A percentile compares a stretch with the other conserved stretches of the same genome.
These are phyloP conservation scores for Verticillium dahliae DNA, from an alignment of 2,329 filamentous ascomycete species.

Conservation along the genomic window DNA sequence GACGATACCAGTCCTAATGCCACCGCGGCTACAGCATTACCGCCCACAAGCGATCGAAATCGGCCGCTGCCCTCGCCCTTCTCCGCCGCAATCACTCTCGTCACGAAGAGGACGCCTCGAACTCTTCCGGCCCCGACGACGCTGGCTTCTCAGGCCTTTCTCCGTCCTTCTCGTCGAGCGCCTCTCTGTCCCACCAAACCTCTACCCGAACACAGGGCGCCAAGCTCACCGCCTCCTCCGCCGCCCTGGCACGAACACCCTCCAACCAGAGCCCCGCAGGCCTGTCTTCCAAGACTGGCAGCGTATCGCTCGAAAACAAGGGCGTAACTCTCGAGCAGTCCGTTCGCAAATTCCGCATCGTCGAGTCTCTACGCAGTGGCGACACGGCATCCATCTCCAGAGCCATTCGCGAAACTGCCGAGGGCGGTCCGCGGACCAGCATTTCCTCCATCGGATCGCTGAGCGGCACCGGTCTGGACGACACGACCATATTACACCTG, in stretches of 20 bases:
- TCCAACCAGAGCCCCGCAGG: constrained; percentile 21
- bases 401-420: constrained; percentile 64
- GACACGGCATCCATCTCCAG: constrained; percentile 87
- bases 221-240: constrained; percentile 29
- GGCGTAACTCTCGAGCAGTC: constrained; percentile 75
- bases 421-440: constrained; percentile 47
- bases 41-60: constrained; percentile 49
- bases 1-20: constrained; percentile 9
- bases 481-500: constrained; percentile 86
- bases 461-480: constrained; percentile 51
- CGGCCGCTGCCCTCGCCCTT: constrained; percentile 43
- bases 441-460: constrained; percentile 44
- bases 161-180: constrained; percentile 24
- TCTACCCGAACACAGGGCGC: constrained; percentile 36
- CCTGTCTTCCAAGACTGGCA: constrained; percentile 10
- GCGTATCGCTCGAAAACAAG: constrained; percentile 29
- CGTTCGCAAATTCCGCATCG: constrained; percentile 87
- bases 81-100: constrained; percentile 45
- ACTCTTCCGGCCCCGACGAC: constrained; percentile 37
- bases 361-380: constrained; percentile 84
- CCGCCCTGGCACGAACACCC: constrained; percentile 30
- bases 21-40: constrained; percentile 12
- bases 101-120: constrained; percentile 44
- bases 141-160: constrained; percentile 22
- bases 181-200: constrained; percentile 28